Conservation (phyloP, 129 eudicot genomes). For the Artemisia argyi region DNA sequence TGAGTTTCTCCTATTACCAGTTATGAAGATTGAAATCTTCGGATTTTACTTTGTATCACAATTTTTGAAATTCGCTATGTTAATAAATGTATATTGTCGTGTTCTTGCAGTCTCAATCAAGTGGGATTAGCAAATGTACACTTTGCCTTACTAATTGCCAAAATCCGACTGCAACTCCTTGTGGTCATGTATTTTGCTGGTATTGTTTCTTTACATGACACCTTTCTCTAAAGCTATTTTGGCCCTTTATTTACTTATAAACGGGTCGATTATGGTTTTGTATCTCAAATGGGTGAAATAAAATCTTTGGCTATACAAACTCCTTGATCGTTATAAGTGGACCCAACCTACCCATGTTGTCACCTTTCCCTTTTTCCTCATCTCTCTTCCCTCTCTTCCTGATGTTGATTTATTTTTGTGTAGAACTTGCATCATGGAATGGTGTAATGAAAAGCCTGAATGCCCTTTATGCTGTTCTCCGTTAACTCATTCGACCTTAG, state of each 20-base stretch:
- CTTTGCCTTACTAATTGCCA: slow-evolving; percentile 96
- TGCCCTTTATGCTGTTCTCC: slow-evolving; percentile 94
- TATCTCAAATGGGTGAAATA: neutral
- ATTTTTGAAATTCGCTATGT: neutral
- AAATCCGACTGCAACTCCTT: slow-evolving; percentile 94
- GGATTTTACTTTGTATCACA: slow-evolving; percentile 2
- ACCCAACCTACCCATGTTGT: too few relatives aligned
- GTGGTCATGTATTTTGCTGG: slow-evolving; percentile 99
- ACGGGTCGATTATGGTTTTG: neutral
- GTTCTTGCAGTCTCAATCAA: slow-evolving; percentile 51
- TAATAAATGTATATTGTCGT: neutral
- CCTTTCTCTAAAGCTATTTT: slow-evolving; percentile 11
- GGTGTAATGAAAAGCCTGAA: slow-evolving; percentile 96
- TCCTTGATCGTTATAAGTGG: too few relatives aligned
- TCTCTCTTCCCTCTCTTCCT: neutral
- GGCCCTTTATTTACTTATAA: neutral
- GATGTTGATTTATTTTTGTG: slow-evolving; percentile 18
- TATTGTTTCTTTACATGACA: slow-evolving; percentile 26
- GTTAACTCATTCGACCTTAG: slow-evolving; percentile 68
- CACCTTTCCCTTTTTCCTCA: neutral
- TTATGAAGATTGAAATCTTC: neutral
- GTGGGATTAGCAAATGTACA: slow-evolving; percentile 84
- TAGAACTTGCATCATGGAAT: slow-evolving; percentile 96
- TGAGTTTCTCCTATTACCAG: neutral
- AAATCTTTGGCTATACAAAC: too few relatives aligned